These are phyloP conservation scores for Trametes coccinea DNA, from an alignment of 768 basidiomycete species.

Conservation along the genomic window DNA sequence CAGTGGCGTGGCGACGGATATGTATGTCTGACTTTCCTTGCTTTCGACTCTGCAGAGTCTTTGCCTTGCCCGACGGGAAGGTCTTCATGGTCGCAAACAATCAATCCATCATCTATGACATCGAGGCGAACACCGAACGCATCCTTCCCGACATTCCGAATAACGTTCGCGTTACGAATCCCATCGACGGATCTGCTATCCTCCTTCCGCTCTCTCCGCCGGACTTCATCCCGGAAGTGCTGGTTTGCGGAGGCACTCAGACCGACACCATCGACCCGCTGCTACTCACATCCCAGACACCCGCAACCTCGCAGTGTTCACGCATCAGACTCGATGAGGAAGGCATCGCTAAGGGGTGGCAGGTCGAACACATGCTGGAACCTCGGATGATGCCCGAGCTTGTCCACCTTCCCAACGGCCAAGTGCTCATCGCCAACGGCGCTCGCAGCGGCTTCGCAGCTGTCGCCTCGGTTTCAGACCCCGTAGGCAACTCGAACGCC, in stretches of 20 bases:
- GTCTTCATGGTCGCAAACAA: slow-evolving; percentile 78
- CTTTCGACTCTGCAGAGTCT: slow-evolving; percentile 66
- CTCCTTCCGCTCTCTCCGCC: slow-evolving; percentile 70
- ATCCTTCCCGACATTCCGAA: slow-evolving; percentile 72
- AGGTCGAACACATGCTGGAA: slow-evolving; percentile 72
- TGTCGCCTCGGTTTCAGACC: slow-evolving; percentile 67
- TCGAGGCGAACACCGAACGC: slow-evolving; percentile 60
- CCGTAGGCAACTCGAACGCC: slow-evolving; percentile 77
- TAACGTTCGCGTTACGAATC: slow-evolving; percentile 78
- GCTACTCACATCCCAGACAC: slow-evolving; percentile 68
- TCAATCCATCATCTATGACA: slow-evolving; percentile 80
- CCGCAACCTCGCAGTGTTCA: slow-evolving; percentile 72
- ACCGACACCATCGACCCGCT: slow-evolving; percentile 59
- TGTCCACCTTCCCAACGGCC: slow-evolving; percentile 77
- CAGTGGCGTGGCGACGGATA: too few relatives aligned
- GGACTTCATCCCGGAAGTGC: slow-evolving; percentile 63
- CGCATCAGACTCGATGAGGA: slow-evolving; percentile 63
- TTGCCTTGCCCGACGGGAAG: slow-evolving; percentile 66
- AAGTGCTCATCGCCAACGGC: slow-evolving; percentile 75
- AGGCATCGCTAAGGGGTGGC: slow-evolving; percentile 71
- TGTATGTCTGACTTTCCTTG: too few relatives aligned
- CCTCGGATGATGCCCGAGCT: slow-evolving; percentile 80
- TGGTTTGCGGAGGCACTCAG: slow-evolving; percentile 76
- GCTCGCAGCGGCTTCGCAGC: slow-evolving; percentile 72
- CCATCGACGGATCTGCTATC: slow-evolving; percentile 73